Evolutionary conservation across 306 rosid genomes (phyloP), one percentile per base, ranked within the genome.

Genomic region (Oxytropis ochrocephala): DNA sequence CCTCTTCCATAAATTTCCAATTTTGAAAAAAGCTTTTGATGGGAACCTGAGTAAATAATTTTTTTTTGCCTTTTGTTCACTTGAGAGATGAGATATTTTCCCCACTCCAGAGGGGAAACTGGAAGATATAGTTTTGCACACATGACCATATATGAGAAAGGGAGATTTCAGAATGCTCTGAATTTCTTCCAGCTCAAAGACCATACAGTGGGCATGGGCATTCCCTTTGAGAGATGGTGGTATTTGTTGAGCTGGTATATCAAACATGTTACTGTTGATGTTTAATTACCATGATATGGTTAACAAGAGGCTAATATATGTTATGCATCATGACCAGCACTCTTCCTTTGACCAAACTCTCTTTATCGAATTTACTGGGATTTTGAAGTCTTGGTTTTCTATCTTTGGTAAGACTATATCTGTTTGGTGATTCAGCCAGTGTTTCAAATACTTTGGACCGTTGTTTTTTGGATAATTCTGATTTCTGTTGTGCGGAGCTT

Each of bases 361-460:
- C 46, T 24, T 38, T 57, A 36, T 29, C 44, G 5, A 57, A 14
- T 59, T 42, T 67, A 46, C 11, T 67, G 44, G 38, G 33, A 55
- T 55, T 66, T 66, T 47, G 30, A 63, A 43, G 43, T 27, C 36
- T 4, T 42, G 13, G 36, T 7, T 64, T 63, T 60, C 18, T 51
- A 21, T 29, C 48, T 51, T 39, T n/a, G 27, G n/a, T 18, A 42
- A 11, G 35, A 41, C 10, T 7, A 19, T 24, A 13, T 46, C 36
- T 16, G 32, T 38, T 47, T 67, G 63, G 48, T 49, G 8, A 59
- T 75, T 67, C 62, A 36, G 32, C 27, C 21, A 16, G 30, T 67
- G 62, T 43, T 57, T 54, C 53, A 47, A 66, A 47, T 6, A 42
- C 18, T 74, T 55, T 32, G 69, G 68, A 64, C 65, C 64, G 30